These are phyloP conservation scores for Claviceps capensis DNA, from an alignment of 2,329 filamentous ascomycete species.

Conservation along the genomic window DNA sequence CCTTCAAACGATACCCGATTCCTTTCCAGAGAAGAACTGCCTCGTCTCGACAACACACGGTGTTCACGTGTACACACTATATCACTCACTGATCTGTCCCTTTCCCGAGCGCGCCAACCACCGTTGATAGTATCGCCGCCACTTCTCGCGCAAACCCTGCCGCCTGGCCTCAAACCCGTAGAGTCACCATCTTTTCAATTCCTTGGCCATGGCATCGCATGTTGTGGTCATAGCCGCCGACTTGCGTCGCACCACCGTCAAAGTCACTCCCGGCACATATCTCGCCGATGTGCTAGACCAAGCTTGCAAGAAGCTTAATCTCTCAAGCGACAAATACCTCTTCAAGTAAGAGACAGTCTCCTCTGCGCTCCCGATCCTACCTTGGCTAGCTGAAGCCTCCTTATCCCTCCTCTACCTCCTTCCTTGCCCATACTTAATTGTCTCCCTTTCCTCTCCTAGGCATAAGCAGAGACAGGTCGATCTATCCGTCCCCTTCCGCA, in stretches of 20 bases:
- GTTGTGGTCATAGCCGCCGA: constrained; percentile 78
- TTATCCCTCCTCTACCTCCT: background rate
- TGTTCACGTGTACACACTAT: no score
- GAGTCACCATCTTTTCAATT: background rate
- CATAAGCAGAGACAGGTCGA: constrained; percentile 78
- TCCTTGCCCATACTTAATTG: background rate
- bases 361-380: background rate
- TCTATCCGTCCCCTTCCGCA: constrained; percentile 69
- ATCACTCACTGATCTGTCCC: no score
- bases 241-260: constrained; percentile 64
- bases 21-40: no score
- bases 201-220: constrained; percentile 59
- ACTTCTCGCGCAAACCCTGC: no score
- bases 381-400: no score
- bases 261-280: constrained; percentile 68
- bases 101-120: no score
- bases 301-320: constrained; percentile 70
- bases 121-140: background rate
- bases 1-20: no score
- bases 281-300: constrained; percentile 77
- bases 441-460: constrained; percentile 26
- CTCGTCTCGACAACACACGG: no score
- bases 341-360: constrained; percentile 49
- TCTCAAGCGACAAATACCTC: constrained; percentile 59
- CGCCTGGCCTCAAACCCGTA: no score